Conservation (phyloP, 805 yeast species). For the Starmerella vitae region DNA sequence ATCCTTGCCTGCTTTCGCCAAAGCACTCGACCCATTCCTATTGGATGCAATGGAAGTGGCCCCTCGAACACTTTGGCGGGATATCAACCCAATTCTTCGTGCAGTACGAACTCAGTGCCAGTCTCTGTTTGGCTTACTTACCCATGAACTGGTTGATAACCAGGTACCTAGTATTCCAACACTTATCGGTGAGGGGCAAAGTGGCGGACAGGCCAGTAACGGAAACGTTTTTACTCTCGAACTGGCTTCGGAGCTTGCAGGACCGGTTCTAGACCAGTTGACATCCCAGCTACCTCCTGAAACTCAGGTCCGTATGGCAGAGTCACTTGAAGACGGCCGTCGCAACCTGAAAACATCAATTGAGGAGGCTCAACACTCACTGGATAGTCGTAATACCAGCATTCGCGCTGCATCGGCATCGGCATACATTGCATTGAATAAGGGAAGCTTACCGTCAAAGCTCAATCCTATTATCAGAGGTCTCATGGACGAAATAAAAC, state of each 20-base stretch:
- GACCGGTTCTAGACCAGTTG: conserved; percentile 53
- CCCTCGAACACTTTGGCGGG: conserved; percentile 38
- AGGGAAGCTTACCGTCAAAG: conserved; percentile 52
- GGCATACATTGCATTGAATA: conserved; percentile 44
- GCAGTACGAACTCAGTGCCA: conserved; percentile 79
- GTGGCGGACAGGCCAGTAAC: conserved; percentile 54
- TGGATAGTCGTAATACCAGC: conserved; percentile 34
- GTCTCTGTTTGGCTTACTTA: conserved; percentile 64
- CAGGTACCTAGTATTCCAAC: conserved; percentile 75
- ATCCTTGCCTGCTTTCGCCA: neutral
- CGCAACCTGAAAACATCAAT: conserved; percentile 53
- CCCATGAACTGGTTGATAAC: conserved; percentile 57
- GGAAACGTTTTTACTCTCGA: conserved; percentile 79
- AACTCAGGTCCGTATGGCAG: conserved; percentile 54
- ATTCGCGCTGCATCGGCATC: conserved; percentile 68
- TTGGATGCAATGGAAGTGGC: conserved; percentile 12
- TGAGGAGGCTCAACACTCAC: conserved; percentile 48
- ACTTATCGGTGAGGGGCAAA: conserved; percentile 73
- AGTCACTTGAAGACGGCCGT: conserved; percentile 65
- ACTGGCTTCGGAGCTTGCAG: conserved; percentile 56
- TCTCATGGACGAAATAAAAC: conserved; percentile 81
- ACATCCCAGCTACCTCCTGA: conserved; percentile 51
- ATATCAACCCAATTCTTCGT: conserved; percentile 71
- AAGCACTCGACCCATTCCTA: conserved; percentile 6
- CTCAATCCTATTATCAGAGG: conserved; percentile 79